Evolutionary conservation across 1,284 basidiomycete species (phyloP).

Genomic region (Hymenochaete sp.): DNA sequence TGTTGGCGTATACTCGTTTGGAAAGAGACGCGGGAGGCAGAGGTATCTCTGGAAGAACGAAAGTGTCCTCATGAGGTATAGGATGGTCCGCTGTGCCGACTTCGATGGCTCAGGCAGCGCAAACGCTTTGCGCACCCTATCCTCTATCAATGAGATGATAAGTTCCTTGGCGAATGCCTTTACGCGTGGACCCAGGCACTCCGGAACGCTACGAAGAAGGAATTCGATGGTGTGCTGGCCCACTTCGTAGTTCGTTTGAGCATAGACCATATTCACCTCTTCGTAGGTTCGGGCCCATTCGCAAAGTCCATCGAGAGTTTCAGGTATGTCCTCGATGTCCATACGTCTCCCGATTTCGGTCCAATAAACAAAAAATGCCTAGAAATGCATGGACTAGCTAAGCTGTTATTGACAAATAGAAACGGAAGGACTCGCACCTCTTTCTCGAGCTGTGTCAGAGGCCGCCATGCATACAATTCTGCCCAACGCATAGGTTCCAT

Average conservation of each 20-base stretch:
- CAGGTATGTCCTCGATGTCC: slow-evolving; percentile 36
- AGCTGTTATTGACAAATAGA: too few relatives aligned
- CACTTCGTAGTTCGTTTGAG: slow-evolving; percentile 31
- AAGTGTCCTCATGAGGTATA: slow-evolving; percentile 21
- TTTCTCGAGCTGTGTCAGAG: slow-evolving; percentile 29
- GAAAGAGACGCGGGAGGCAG: slow-evolving; percentile 29
- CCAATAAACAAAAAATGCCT: slow-evolving; percentile 37
- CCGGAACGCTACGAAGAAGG: slow-evolving; percentile 30
- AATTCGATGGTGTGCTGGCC: slow-evolving; percentile 32
- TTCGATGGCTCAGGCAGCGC: slow-evolving; percentile 6
- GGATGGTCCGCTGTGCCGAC: slow-evolving; percentile 22
- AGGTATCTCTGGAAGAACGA: slow-evolving; percentile 29
- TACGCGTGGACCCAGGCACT: slow-evolving; percentile 30
- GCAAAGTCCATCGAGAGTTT: slow-evolving; percentile 28
- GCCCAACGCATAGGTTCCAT: slow-evolving; percentile 31
- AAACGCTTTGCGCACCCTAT: slow-evolving; percentile 34
- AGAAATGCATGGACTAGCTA: too few relatives aligned
- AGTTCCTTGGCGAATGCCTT: slow-evolving; percentile 27
- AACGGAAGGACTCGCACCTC: slow-evolving; percentile 21
- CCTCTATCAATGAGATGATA: slow-evolving; percentile 30
- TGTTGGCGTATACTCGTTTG: background rate
- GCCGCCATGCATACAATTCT: slow-evolving; percentile 30
- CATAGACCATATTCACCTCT: slow-evolving; percentile 31
- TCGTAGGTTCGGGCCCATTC: slow-evolving; percentile 37
- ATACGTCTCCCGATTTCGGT: slow-evolving; percentile 33